Percentiles rank a stretch among this genome's conserved stretches.
phyloP scores from a whole-genome alignment of 306 rosid species.

The Cicer pinnatifidum region DNA sequence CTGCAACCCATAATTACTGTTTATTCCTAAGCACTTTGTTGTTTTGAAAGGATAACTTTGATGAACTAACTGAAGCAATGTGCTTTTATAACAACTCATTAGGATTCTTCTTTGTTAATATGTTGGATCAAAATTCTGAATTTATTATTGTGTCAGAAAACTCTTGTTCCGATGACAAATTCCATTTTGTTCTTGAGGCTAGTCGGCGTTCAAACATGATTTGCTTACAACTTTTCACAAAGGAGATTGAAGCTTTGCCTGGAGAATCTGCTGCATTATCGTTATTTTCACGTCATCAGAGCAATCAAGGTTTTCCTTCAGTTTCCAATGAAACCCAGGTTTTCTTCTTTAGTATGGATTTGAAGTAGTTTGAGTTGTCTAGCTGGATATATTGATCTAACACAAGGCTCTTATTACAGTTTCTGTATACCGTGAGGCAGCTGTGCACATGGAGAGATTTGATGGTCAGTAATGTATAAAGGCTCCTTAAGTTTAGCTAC shows the following conservation, averaged over 20 bases:
- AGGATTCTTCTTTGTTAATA: conserved; percentile 6
- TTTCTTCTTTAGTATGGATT: conserved; percentile 44
- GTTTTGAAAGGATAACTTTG: conserved; percentile 19
- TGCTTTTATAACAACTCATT: neutral
- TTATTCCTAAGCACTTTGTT: conserved; percentile 26
- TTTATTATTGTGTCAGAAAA: conserved; percentile 68
- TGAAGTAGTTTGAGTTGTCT: conserved; percentile 29
- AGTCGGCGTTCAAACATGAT: conserved; percentile 83
- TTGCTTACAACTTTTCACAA: conserved; percentile 77
- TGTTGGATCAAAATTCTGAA: conserved; percentile 49
- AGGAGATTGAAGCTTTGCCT: conserved; percentile 78
- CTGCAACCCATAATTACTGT: conserved; percentile 13
- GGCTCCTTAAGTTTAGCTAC: conserved; percentile 40
- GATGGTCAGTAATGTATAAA: conserved; percentile 68
- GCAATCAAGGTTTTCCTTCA: conserved; percentile 53
- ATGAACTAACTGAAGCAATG: conserved; percentile 4
- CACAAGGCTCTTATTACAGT: conserved; percentile 43
- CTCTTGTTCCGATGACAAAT: conserved; percentile 72
- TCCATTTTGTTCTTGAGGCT: conserved; percentile 85
- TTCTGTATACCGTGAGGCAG: conserved; percentile 70
- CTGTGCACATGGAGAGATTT: conserved; percentile 89
- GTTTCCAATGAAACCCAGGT: conserved; percentile 73
- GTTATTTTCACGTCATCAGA: conserved; percentile 64
- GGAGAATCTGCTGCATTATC: conserved; percentile 84
- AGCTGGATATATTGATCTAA: conserved; percentile 38